Conservation (phyloP, 441 rosid genomes). For the Isatis lusitanica region DNA sequence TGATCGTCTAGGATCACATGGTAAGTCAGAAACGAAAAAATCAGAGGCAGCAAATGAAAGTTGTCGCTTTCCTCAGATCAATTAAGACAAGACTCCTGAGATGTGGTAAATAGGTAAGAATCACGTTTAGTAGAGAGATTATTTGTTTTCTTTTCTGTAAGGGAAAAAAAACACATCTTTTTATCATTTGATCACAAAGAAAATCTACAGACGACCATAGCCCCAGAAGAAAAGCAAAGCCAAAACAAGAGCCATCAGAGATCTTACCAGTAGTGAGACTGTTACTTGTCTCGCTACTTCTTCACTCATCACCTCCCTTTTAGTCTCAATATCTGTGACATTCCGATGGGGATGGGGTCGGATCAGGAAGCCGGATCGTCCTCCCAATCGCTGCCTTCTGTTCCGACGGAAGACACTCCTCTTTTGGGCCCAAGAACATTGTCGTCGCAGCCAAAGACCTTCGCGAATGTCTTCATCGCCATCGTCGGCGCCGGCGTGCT, state of each 20-base stretch:
- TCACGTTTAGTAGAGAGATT: background rate
- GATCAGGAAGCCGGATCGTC: constrained; percentile 68
- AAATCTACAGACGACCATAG: background rate
- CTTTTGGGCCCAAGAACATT: constrained; percentile 46
- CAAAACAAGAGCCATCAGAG: background rate
- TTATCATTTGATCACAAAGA: constrained; percentile 4
- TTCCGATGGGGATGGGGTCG: constrained; percentile 33
- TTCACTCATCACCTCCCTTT: background rate
- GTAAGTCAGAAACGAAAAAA: background rate
- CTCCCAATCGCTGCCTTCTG: constrained; percentile 50
- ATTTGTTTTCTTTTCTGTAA: background rate
- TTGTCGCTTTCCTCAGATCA: background rate
- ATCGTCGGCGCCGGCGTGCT: constrained; percentile 78
- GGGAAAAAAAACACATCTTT: background rate
- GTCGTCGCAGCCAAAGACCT: constrained; percentile 60
- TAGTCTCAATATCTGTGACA: background rate
- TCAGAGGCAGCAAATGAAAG: background rate
- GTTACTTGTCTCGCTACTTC: background rate
- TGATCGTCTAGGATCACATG: background rate
- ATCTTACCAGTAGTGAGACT: background rate
- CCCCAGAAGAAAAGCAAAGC: background rate
- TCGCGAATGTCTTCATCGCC: constrained; percentile 72
- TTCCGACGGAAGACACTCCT: constrained; percentile 56
- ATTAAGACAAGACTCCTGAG: background rate
- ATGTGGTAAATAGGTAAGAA: background rate